Conservation (phyloP, 1,284 basidiomycete species). For the Marasmius oreades region DNA sequence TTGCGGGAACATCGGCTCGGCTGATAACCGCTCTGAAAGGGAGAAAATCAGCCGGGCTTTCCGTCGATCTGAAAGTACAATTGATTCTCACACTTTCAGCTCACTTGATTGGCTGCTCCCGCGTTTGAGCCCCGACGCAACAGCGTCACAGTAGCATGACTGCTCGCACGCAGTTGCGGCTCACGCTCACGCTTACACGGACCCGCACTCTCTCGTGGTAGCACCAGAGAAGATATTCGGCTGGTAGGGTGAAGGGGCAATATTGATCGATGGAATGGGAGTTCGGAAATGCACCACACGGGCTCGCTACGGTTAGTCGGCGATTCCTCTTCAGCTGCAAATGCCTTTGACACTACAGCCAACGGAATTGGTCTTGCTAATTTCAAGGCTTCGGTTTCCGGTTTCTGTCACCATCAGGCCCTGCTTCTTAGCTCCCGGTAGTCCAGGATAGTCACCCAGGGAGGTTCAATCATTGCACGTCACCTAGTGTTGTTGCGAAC, state of each 20-base stretch:
- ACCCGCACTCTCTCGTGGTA: not conserved
- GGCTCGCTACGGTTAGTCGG: not conserved
- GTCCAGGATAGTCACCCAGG: constrained; percentile 1
- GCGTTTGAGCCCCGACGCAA: no score
- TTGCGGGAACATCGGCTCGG: no score
- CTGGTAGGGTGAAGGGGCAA: not conserved
- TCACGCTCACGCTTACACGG: no score
- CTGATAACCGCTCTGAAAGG: no score
- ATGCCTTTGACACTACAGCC: not conserved
- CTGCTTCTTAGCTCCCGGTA: not conserved
- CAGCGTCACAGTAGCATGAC: no score
- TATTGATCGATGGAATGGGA: not conserved
- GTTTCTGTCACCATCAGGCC: no score
- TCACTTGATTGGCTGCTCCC: no score
- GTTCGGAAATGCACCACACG: not conserved
- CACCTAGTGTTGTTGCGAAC: constrained; percentile 38
- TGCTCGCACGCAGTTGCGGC: no score
- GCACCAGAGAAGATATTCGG: not conserved
- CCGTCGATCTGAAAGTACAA: no score
- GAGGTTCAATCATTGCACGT: constrained; percentile 9
- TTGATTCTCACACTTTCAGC: no score
- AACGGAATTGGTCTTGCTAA: not conserved
- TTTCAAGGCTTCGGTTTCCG: not conserved
- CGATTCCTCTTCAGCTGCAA: not conserved
- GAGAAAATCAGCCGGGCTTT: no score